Base-by-base conservation (phyloP, 352 stramenopile species). In the Peronospora destructor region DNA sequence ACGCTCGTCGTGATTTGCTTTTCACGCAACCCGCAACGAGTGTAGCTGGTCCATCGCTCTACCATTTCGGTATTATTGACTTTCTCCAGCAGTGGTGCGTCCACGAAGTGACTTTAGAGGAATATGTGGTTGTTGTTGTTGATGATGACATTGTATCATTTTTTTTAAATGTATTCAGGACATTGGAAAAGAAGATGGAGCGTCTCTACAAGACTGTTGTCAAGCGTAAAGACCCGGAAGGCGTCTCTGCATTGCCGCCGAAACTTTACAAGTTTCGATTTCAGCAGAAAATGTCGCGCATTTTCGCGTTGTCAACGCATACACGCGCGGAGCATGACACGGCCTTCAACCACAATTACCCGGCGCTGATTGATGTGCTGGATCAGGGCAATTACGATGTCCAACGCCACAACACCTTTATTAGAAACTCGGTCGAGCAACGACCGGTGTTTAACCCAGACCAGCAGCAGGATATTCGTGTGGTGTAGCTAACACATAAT, bases 61-160 rank as follows among this genome's bases (percentile, higher is more conserved):
- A 95, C 67, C 86, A 95, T 53, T 91, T 96, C 41, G 86, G 86
- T 45, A 94, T 96, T 56, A 96, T 96, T 54, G 86, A 96, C 52
- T 91, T 96, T 36, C 56, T 96, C 37, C 86, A 96, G 66, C 80
- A 94, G 52, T 96, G 83, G 83, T 88, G 53, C 51, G 79, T 76
- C n/a, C n/a, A n/a, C n/a, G n/a, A n/a, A n/a, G n/a, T 4, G 2
- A 17, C 19, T 21, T 21, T 21, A 21, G 19, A 21, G 19, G 19
- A 21, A 21, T 1, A 21, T 21, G 19, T 21, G 3, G 33, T 39
- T 17, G 33, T 39, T 7, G 11, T n/a, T 39, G 14, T 19, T 10
- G 3, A 7, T 23, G 34, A 19, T 21, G 23, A 26, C 25, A 12
- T 39, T 21, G n/a, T 21, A 9, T 21, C 1, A 11, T 23, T 0